phyloP scores from a whole-genome alignment of 441 rosid genomes.

The Erysimum cheiri region DNA sequence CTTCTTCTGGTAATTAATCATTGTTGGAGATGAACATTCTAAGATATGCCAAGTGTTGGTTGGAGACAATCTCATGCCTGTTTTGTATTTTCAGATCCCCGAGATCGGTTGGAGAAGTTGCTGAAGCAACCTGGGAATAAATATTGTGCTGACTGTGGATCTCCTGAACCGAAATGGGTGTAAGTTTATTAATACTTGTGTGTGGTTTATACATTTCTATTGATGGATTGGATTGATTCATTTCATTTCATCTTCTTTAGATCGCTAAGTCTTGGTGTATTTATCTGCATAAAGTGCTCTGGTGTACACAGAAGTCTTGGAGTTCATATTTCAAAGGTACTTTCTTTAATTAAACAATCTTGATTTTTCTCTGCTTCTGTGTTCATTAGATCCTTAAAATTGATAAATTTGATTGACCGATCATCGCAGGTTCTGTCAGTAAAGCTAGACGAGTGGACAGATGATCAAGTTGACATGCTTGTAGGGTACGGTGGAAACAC shows the following conservation, averaged over 20 bases:
- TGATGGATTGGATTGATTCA: constrained; percentile 33
- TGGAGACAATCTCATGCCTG: constrained; percentile 11
- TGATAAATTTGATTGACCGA: constrained; percentile 14
- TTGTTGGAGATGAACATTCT: constrained; percentile 19
- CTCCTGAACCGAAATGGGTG: constrained; percentile 99
- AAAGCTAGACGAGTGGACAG: constrained; percentile 97
- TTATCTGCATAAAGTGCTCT: constrained; percentile 96
- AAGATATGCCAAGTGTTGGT: constrained; percentile 19
- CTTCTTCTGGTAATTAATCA: constrained; percentile 53
- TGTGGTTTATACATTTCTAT: constrained; percentile 3
- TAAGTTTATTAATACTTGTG: constrained; percentile 51
- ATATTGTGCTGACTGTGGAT: constrained; percentile 94
- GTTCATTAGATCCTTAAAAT: constrained; percentile 11
- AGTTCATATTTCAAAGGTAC: constrained; percentile 92
- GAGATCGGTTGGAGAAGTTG: constrained; percentile 64
- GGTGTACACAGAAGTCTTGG: constrained; percentile 99
- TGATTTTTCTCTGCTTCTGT: constrained; percentile 2
- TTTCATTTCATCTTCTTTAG: constrained; percentile 50
- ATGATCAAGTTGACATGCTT: constrained; percentile 77
- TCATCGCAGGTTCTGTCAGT: constrained; percentile 79
- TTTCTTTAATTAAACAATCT: constrained; percentile 19
- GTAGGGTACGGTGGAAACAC: constrained; percentile 77
- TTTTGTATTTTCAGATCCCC: constrained; percentile 54
- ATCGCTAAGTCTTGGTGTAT: constrained; percentile 79
- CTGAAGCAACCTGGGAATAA: constrained; percentile 62